phyloP scores from a whole-genome alignment of 176 grass and related monocot species.

The Zea mays region DNA sequence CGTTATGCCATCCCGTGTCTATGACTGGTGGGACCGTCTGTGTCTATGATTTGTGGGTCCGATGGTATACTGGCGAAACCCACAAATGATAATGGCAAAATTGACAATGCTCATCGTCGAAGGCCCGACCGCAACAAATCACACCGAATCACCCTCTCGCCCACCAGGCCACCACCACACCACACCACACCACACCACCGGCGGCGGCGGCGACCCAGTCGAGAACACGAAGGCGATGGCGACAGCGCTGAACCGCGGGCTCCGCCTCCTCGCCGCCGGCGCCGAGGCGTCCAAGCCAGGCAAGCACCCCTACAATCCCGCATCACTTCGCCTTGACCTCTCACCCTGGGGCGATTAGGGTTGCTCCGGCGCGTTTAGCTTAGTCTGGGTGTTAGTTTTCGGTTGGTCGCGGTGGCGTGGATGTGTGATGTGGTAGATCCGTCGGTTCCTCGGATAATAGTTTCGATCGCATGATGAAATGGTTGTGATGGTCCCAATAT shows the following conservation, averaged over 20 bases:
- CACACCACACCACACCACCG: conserved; percentile 6
- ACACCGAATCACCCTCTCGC: background rate
- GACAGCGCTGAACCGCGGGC: conserved; percentile 62
- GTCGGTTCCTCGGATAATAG: background rate
- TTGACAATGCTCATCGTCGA: too few species aligned
- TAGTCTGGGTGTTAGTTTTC: background rate
- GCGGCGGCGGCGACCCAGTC: conserved; percentile 46
- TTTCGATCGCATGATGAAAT: background rate
- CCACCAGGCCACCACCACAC: conserved; percentile 10
- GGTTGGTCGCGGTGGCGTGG: background rate
- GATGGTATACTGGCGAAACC: too few species aligned
- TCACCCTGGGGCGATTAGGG: conserved; percentile 10
- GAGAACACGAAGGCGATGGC: conserved; percentile 46
- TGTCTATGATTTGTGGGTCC: too few species aligned
- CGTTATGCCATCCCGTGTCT: too few species aligned
- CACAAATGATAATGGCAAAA: too few species aligned
- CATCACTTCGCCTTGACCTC: background rate
- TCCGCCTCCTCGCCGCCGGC: conserved; percentile 56
- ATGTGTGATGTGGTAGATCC: conserved; percentile 31
- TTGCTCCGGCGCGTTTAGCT: conserved; percentile 4
- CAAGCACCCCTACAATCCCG: background rate
- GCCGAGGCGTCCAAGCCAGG: conserved; percentile 69
- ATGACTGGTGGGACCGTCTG: too few species aligned
- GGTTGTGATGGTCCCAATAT: background rate
- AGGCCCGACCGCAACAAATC: conserved; percentile 18